Percentiles rank a stretch among this genome's conserved stretches.
Evolutionary conservation across 1,139 yeast genomes (phyloP).

Genomic region (Suhomyces bribrorum): DNA sequence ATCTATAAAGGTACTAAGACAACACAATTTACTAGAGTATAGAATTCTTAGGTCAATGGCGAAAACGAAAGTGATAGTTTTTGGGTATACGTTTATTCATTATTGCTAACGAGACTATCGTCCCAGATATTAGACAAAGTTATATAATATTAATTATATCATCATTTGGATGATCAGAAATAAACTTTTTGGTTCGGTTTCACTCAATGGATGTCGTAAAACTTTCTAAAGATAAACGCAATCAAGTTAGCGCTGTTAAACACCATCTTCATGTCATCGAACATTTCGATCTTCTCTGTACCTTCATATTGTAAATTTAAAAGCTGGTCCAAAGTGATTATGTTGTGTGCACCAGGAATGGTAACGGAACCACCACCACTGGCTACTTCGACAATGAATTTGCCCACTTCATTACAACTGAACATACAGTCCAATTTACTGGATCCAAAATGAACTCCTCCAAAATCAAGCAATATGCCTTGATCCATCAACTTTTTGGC

Average conservation of each 20-base stretch:
- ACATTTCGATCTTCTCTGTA: slow-evolving; percentile 50
- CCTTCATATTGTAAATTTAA: slow-evolving; percentile 68
- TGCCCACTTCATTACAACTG: slow-evolving; percentile 73
- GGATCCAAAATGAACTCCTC: slow-evolving; percentile 46
- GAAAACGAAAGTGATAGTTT: no score
- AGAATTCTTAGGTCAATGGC: no score
- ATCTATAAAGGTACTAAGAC: no score
- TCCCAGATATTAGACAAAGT: no score
- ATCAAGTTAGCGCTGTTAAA: slow-evolving; percentile 68
- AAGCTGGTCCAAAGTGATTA: slow-evolving; percentile 65
- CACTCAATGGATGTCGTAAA: slow-evolving; percentile 48
- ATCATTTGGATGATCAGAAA: no score
- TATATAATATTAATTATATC: neutral
- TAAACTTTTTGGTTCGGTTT: slow-evolving; percentile 14
- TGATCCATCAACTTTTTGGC: slow-evolving; percentile 76
- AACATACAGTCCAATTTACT: slow-evolving; percentile 73
- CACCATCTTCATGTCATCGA: slow-evolving; percentile 59
- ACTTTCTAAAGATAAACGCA: slow-evolving; percentile 69
- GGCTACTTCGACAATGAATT: slow-evolving; percentile 68
- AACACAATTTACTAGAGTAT: no score
- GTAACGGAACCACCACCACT: slow-evolving; percentile 36
- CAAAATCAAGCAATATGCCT: slow-evolving; percentile 62
- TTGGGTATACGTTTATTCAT: no score
- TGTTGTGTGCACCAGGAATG: slow-evolving; percentile 54
- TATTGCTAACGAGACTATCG: no score